A percentile compares a stretch with the other conserved stretches of the same genome.
These are phyloP conservation scores for Pelargonium fulgidum DNA, from an alignment of 441 rosid genomes.

Conservation along the genomic window DNA sequence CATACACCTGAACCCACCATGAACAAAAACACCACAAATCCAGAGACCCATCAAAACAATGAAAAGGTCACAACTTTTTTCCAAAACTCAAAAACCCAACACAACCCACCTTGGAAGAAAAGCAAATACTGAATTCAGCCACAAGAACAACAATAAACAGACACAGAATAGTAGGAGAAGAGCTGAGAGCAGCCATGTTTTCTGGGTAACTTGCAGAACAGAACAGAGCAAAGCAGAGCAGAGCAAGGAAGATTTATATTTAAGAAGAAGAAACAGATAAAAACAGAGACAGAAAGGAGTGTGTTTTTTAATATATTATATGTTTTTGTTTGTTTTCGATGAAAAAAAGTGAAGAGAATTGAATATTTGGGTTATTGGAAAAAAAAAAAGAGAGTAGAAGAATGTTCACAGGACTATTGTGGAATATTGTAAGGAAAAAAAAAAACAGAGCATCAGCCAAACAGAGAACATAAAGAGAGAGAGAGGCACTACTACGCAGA, in stretches of 20 bases:
- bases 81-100: background rate
- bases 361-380: background rate
- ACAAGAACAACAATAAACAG: conserved; percentile 19
- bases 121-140: conserved; percentile 17
- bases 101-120: conserved; percentile 28
- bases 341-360: background rate
- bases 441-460: background rate
- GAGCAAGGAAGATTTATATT: background rate
- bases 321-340: background rate
- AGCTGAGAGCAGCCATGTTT: conserved; percentile 5
- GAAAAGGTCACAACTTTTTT: background rate
- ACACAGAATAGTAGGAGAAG: background rate
- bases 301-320: background rate
- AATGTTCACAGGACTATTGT: conserved; percentile 19
- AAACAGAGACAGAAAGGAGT: background rate
- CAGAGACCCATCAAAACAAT: background rate
- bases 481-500: conserved; percentile 1
- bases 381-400: background rate
- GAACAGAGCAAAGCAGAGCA: background rate
- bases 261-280: background rate
- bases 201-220: background rate
- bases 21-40: background rate
- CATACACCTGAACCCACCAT: conserved; percentile 33
- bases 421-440: background rate
- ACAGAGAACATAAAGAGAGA: background rate